A percentile compares a stretch with the other conserved stretches of the same genome.
Evolutionary conservation across 192 early-diverging fungal species (phyloP).

Genomic region (Cetraspora pellucida): DNA sequence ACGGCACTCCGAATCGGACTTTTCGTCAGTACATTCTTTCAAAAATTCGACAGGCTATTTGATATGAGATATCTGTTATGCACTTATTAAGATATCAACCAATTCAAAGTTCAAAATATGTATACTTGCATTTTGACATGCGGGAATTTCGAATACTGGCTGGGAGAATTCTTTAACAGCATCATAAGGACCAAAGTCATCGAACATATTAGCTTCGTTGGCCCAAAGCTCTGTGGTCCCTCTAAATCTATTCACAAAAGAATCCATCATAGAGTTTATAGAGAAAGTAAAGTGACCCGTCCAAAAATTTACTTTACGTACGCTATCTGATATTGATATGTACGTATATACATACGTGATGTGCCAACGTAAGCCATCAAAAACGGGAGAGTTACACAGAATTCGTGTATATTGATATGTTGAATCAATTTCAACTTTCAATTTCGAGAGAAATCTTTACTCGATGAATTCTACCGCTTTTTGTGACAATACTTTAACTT

Average conservation of each 20-base stretch:
- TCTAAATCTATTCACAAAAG: slow-evolving; percentile 45
- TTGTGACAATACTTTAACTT: background rate
- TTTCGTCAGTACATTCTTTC: slow-evolving; percentile 76
- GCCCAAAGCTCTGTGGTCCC: slow-evolving; percentile 30
- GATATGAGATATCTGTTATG: background rate
- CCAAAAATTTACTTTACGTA: too few relatives aligned
- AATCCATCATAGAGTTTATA: slow-evolving; percentile 36
- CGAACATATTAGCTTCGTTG: slow-evolving; percentile 31
- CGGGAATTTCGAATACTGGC: slow-evolving; percentile 61
- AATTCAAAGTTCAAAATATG: background rate
- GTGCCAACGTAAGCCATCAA: too few relatives aligned
- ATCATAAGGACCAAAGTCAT: slow-evolving; percentile 47
- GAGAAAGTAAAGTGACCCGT: too few relatives aligned
- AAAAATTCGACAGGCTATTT: slow-evolving; percentile 83
- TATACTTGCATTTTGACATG: slow-evolving; percentile 53
- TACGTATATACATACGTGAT: too few relatives aligned
- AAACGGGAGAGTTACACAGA: too few relatives aligned
- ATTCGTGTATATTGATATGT: too few relatives aligned
- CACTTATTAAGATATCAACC: background rate
- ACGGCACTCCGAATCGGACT: slow-evolving; percentile 71
- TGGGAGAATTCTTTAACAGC: slow-evolving; percentile 54
- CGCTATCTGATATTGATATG: too few relatives aligned
- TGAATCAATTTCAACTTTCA: too few relatives aligned
- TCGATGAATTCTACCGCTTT: background rate
- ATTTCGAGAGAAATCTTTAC: too few relatives aligned